A percentile compares a stretch with the other conserved stretches of the same genome.
Conservation (phyloP, 2,329 filamentous ascomycete species). For the Stachybotrys elegans region DNA sequence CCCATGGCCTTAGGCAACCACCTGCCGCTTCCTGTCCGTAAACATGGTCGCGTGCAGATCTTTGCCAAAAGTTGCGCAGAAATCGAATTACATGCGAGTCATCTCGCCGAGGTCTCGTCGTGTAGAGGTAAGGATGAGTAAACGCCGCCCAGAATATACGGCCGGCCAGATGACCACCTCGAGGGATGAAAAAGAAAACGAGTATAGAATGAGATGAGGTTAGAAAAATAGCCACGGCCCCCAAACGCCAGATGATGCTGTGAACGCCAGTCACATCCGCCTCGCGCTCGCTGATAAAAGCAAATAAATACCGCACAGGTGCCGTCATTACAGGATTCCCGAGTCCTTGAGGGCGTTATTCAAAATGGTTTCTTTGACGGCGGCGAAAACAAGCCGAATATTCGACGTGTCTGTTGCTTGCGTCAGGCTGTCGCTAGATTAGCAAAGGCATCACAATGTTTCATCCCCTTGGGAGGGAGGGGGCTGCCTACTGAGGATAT, state of each 20-base stretch:
- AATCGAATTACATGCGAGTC: too few relatives aligned
- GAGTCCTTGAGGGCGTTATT: slow-evolving; percentile 98
- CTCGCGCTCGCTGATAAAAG: slow-evolving; percentile 8
- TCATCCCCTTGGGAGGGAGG: too few relatives aligned
- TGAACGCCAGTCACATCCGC: slow-evolving; percentile 14
- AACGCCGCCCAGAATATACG: too few relatives aligned
- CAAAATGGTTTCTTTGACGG: slow-evolving; percentile 96
- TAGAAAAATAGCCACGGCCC: neutral
- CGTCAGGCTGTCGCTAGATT: slow-evolving; percentile 62
- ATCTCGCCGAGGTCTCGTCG: too few relatives aligned
- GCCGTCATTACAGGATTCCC: slow-evolving; percentile 69
- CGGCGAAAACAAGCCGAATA: slow-evolving; percentile 94
- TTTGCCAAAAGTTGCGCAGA: too few relatives aligned
- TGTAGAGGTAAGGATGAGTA: too few relatives aligned
- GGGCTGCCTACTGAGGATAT: slow-evolving; percentile 81
- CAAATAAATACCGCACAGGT: slow-evolving; percentile 8
- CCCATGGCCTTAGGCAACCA: too few relatives aligned
- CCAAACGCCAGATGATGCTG: slow-evolving; percentile 21
- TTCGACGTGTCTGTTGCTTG: slow-evolving; percentile 99
- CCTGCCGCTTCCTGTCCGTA: too few relatives aligned
- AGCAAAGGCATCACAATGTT: too few relatives aligned
- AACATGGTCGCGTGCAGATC: too few relatives aligned
- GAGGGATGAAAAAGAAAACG: neutral
- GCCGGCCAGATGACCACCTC: too few relatives aligned
- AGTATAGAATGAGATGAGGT: neutral